A percentile compares a stretch with the other conserved stretches of the same genome.
phyloP scores from a whole-genome alignment of 768 basidiomycete species.

The Cystofilobasidium capitatum region DNA sequence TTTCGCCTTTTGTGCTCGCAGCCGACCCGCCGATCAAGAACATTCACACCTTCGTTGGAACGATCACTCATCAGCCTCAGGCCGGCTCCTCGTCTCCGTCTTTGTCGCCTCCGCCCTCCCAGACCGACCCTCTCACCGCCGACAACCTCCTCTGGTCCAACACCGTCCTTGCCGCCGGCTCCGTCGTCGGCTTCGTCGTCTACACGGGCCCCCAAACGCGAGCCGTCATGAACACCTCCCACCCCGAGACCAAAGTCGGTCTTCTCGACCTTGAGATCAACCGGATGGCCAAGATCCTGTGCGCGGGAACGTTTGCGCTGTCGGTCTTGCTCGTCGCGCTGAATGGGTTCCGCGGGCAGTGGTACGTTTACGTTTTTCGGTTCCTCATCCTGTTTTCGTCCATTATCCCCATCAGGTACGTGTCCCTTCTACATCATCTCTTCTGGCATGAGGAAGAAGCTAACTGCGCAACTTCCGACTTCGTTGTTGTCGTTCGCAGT shows the following conservation, averaged over 20 bases:
- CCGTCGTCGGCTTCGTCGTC: conserved; percentile 80
- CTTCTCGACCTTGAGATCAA: conserved; percentile 90
- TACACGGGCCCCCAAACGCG: conserved; percentile 93
- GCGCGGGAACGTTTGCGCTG: conserved; percentile 82
- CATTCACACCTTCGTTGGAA: conserved; percentile 89
- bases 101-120: conserved; percentile 35
- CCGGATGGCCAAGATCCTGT: conserved; percentile 91
- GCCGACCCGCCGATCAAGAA: conserved; percentile 95
- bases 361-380: conserved; percentile 93
- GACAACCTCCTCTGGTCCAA: conserved; percentile 97
- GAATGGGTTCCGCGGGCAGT: conserved; percentile 88
- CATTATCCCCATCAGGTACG: conserved; percentile 96
- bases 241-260: conserved; percentile 89
- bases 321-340: conserved; percentile 86
- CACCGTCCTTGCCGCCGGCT: conserved; percentile 90
- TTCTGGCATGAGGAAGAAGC: background rate
- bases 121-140: conserved; percentile 75
- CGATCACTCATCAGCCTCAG: conserved; percentile 51
- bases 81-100: conserved; percentile 28
- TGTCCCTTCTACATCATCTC: background rate
- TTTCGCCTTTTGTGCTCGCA: conserved; percentile 33
- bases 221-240: conserved; percentile 97
- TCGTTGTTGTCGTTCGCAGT: conserved; percentile 44
- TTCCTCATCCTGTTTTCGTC: conserved; percentile 97
- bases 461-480: background rate